phyloP scores from a whole-genome alignment of 1,284 basidiomycete genomes.

The Boletus semigastroideus region DNA sequence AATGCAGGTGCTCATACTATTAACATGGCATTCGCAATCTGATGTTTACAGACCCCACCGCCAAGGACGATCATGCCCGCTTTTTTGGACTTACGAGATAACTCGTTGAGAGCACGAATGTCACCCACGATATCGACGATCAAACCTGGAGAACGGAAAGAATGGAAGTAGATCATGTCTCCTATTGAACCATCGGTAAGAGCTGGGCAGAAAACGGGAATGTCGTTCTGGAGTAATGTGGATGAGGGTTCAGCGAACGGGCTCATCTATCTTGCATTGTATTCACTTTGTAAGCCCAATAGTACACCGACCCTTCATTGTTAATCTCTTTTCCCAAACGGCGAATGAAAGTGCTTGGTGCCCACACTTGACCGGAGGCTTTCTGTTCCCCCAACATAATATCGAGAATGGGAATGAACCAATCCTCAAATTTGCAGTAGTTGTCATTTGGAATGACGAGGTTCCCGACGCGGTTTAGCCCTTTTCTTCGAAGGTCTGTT shows the following conservation, averaged over 20 bases:
- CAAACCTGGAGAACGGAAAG: conserved; percentile 88
- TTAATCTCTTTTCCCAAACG: conserved; percentile 95
- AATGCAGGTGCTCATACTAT: conserved; percentile 60
- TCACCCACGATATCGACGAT: conserved; percentile 94
- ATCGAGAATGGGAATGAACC: conserved; percentile 95
- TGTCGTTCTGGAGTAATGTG: conserved; percentile 74
- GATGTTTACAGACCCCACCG: conserved; percentile 99
- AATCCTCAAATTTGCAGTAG: conserved; percentile 99
- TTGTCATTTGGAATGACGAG: conserved; percentile 97
- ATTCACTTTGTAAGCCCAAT: conserved; percentile 98
- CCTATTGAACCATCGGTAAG: conserved; percentile 97
- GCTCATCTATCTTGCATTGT: conserved; percentile 19
- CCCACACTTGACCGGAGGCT: conserved; percentile 76
- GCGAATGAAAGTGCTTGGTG: conserved; percentile 91
- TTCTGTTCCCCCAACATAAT: conserved; percentile 89
- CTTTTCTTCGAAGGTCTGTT: conserved; percentile 80
- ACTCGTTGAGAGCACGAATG: conserved; percentile 90
- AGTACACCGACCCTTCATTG: conserved; percentile 96
- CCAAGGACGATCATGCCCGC: conserved; percentile 99
- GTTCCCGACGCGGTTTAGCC: conserved; percentile 98
- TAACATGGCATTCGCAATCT: conserved; percentile 99
- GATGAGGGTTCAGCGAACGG: conserved; percentile 20
- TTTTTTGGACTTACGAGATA: conserved; percentile 84
- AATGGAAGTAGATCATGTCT: conserved; percentile 99
- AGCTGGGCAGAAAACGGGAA: conserved; percentile 98